Percentiles rank a stretch among this genome's conserved stretches.
Conservation (phyloP, 2,329 filamentous ascomycete species). For the Dothideomycetes sp. region DNA sequence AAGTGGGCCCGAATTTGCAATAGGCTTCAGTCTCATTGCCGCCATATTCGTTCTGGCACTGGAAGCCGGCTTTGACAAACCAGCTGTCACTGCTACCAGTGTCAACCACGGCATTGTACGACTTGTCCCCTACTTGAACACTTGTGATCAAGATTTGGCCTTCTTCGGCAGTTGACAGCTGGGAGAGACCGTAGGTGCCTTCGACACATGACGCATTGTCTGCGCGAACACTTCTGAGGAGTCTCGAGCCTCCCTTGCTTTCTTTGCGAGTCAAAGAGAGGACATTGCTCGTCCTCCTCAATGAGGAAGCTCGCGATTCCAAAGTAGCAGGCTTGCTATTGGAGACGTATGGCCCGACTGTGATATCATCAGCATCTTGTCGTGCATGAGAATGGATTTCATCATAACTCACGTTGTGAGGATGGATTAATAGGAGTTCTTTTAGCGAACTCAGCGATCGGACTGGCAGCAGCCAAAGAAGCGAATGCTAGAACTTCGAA, state of each 20-base stretch:
- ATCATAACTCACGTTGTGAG: no score
- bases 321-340: neutral
- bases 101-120: constrained; percentile 30
- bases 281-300: neutral
- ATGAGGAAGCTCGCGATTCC: neutral
- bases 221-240: neutral
- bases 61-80: constrained; percentile 25
- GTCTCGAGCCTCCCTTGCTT: neutral
- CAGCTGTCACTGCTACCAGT: constrained; percentile 40
- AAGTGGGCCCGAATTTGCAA: constrained; percentile 22
- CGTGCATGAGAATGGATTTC: no score
- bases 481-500: neutral
- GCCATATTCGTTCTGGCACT: constrained; percentile 19
- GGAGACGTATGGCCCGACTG: neutral
- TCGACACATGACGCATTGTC: neutral
- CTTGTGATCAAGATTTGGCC: constrained; percentile 17
- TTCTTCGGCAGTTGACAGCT: neutral
- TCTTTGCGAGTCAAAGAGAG: neutral
- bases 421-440: neutral
- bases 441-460: neutral
- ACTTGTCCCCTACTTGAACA: constrained; percentile 17
- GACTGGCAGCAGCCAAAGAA: neutral
- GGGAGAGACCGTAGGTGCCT: neutral
- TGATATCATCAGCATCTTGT: no score
- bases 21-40: constrained; percentile 8